Percentiles rank a stretch among this genome's conserved stretches.
These are phyloP conservation scores for Mortierella polycephala DNA, from an alignment of 371 early-diverging fungal species.

Conservation along the genomic window DNA sequence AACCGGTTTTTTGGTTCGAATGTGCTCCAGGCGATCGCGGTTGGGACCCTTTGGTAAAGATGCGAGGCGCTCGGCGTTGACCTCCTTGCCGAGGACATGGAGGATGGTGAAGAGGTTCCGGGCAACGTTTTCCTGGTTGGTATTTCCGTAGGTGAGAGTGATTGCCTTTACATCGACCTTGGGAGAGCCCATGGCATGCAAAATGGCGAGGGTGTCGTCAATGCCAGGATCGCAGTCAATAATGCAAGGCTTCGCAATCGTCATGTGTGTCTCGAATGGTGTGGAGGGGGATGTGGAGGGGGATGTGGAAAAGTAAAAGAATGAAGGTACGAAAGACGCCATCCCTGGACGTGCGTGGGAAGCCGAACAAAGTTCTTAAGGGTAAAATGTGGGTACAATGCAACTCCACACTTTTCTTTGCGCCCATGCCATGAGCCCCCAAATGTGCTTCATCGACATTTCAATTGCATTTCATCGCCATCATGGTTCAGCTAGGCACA, in stretches of 20 bases:
- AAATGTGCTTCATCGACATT: too few species aligned
- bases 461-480: too few species aligned
- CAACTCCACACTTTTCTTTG: too few species aligned
- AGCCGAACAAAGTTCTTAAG: too few species aligned
- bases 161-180: conserved; percentile 62
- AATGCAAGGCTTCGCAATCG: conserved; percentile 37
- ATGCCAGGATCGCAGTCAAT: conserved; percentile 58
- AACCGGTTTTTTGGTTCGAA: conserved; percentile 50
- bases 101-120: conserved; percentile 52
- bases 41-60: conserved; percentile 24
- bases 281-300: neutral
- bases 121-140: conserved; percentile 40
- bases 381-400: too few species aligned
- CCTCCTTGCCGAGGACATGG: conserved; percentile 48
- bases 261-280: neutral
- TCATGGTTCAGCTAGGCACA: too few species aligned
- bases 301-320: neutral
- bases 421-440: too few species aligned
- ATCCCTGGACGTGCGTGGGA: too few species aligned
- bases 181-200: conserved; percentile 59
- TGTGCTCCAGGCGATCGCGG: conserved; percentile 37
- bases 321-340: too few species aligned
- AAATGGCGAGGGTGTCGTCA: conserved; percentile 66
- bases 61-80: conserved; percentile 51
- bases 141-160: conserved; percentile 66